Evolutionary conservation across 495 filamentous ascomycete species (phyloP).

Genomic region (Gamarada debralockiae): DNA sequence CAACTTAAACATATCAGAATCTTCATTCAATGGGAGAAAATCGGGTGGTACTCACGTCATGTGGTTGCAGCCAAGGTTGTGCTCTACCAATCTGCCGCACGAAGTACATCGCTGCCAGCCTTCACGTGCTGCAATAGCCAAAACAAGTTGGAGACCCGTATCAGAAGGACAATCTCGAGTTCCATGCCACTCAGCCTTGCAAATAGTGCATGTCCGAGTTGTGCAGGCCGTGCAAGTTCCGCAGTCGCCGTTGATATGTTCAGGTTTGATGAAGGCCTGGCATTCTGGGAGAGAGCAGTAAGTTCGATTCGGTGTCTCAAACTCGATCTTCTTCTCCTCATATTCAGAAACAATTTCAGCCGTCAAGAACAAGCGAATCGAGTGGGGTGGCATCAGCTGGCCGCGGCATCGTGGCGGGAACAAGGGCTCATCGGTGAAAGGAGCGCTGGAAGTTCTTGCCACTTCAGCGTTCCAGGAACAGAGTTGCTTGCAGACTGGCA

Average conservation of each 20-base stretch:
- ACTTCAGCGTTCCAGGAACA: too few relatives aligned
- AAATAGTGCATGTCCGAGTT: conserved; percentile 35
- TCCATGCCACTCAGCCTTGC: conserved; percentile 29
- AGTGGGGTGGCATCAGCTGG: too few relatives aligned
- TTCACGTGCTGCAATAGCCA: conserved; percentile 10
- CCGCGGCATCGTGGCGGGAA: too few relatives aligned
- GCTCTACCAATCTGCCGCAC: conserved; percentile 19
- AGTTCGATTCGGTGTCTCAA: conserved; percentile 20
- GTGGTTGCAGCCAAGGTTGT: conserved; percentile 21
- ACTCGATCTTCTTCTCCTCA: conserved; percentile 25
- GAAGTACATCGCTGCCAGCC: conserved; percentile 24
- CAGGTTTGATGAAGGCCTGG: conserved; percentile 19
- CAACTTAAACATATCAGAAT: too few relatives aligned
- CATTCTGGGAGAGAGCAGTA: conserved; percentile 26
- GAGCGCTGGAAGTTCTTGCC: too few relatives aligned
- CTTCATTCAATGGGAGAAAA: too few relatives aligned
- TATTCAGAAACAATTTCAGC: conserved; percentile 16
- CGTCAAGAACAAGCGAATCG: conserved; percentile 16
- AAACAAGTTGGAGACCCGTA: conserved; percentile 13
- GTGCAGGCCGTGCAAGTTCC: conserved; percentile 34
- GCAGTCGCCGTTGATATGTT: conserved; percentile 9
- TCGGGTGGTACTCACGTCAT: conserved; percentile 17
- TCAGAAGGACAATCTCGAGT: conserved; percentile 18
- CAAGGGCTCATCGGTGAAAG: too few relatives aligned
- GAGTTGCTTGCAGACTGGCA: too few relatives aligned